Evolutionary conservation across 2,329 filamentous ascomycete species (phyloP).

Genomic region (Scedosporium minutisporum): DNA sequence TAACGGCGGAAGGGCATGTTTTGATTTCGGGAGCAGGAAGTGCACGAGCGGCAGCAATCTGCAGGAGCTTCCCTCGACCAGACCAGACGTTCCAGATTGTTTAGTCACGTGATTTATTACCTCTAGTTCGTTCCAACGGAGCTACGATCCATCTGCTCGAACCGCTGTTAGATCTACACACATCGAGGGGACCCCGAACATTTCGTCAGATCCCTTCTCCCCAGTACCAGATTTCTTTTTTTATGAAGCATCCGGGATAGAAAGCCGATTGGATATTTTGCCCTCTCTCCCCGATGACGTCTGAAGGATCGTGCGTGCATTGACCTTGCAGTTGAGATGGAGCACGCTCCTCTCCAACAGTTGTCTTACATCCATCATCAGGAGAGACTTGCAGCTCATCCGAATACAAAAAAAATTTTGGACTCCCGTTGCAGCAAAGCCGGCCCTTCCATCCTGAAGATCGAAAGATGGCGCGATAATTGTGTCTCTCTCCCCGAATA

Average conservation of each 20-base stretch:
- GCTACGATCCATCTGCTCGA: neutral
- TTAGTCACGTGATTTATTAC: constrained; percentile 1
- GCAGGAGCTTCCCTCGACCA: neutral
- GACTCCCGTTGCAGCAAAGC: neutral
- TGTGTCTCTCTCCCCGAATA: neutral
- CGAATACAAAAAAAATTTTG: neutral
- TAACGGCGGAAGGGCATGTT: neutral
- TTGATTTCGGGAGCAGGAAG: neutral
- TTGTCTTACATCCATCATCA: neutral
- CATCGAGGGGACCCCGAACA: neutral
- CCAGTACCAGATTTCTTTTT: neutral
- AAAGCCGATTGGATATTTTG: neutral
- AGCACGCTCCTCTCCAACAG: neutral
- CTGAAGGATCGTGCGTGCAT: neutral
- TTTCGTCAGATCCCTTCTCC: neutral
- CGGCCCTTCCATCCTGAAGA: neutral
- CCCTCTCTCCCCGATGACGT: too few species aligned
- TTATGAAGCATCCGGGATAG: neutral
- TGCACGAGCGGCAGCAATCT: neutral
- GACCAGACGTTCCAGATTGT: neutral
- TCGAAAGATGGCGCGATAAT: neutral
- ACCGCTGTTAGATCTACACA: neutral
- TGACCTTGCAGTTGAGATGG: neutral
- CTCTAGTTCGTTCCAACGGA: neutral
- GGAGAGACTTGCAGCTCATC: neutral